These are phyloP conservation scores for Plenodomus tracheiphilus DNA, from an alignment of 2,329 filamentous ascomycete species.

Conservation along the genomic window DNA sequence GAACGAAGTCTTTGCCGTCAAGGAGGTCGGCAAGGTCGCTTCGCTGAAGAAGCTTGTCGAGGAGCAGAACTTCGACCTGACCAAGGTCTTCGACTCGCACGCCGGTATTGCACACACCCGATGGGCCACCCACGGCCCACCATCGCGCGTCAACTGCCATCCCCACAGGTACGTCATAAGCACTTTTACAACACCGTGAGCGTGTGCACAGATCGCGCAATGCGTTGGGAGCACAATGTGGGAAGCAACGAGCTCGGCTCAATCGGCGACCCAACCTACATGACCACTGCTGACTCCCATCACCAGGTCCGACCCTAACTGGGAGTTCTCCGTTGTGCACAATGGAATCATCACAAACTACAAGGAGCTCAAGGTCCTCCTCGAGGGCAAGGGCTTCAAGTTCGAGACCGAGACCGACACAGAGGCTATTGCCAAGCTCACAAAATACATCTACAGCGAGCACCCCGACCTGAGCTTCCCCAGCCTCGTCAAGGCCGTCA, in stretches of 20 bases:
- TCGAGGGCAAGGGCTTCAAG: slow-evolving; percentile 92
- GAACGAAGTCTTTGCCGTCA: slow-evolving; percentile 95
- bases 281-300: slow-evolving; percentile 19
- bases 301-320: slow-evolving; percentile 81
- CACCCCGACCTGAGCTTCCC: slow-evolving; percentile 95
- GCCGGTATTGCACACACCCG: slow-evolving; percentile 98
- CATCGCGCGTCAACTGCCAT: slow-evolving; percentile 95
- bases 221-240: not conserved
- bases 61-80: slow-evolving; percentile 78
- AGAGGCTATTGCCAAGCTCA: slow-evolving; percentile 97
- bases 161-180: slow-evolving; percentile 77
- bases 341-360: slow-evolving; percentile 99
- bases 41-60: slow-evolving; percentile 94
- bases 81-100: slow-evolving; percentile 96
- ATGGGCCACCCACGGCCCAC: slow-evolving; percentile 97
- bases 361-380: slow-evolving; percentile 95
- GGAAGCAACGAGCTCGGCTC: not conserved
- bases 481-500: slow-evolving; percentile 93
- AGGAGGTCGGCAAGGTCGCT: slow-evolving; percentile 98
- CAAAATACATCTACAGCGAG: slow-evolving; percentile 96
- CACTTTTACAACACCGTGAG: slow-evolving; percentile 48
- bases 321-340: slow-evolving; percentile 97
- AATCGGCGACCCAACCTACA: not conserved
- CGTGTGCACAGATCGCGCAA: not conserved
- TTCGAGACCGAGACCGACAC: slow-evolving; percentile 99